phyloP scores from a whole-genome alignment of 768 basidiomycete genomes.

The Mycena latifolia region DNA sequence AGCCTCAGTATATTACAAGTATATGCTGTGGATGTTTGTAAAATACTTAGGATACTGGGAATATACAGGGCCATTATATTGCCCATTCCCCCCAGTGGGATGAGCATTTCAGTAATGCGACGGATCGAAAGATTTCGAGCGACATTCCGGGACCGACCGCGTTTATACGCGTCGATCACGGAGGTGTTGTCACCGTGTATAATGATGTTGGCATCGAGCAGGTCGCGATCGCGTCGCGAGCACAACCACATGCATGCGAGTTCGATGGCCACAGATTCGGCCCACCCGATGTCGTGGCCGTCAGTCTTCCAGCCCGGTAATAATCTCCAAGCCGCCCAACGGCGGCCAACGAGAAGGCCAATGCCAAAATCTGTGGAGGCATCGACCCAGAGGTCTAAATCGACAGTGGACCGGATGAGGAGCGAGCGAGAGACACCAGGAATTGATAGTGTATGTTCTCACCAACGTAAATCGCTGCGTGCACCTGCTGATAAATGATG shows the following conservation, averaged over 20 bases:
- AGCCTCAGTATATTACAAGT: too few species aligned
- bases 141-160: slow-evolving; percentile 8
- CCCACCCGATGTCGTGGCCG: background rate
- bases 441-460: background rate
- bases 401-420: background rate
- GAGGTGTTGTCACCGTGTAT: slow-evolving; percentile 18
- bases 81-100: too few species aligned
- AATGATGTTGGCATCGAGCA: background rate
- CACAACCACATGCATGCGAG: background rate
- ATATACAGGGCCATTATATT: too few species aligned
- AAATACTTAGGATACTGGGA: too few species aligned
- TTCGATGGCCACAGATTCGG: background rate
- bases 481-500: slow-evolving; percentile 1
- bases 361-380: background rate
- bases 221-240: background rate
- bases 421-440: background rate
- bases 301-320: background rate
- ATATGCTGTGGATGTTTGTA: too few species aligned
- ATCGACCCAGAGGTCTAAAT: background rate
- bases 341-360: background rate
- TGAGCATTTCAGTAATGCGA: slow-evolving; percentile 21
- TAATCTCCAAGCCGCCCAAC: background rate
- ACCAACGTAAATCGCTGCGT: slow-evolving; percentile 3
- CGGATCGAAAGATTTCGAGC: slow-evolving; percentile 10
- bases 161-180: slow-evolving; percentile 16